Evolutionary conservation across 805 yeast genomes (phyloP), one percentile per base, ranked within the genome.

Genomic region (Lipomyces lipofer): DNA sequence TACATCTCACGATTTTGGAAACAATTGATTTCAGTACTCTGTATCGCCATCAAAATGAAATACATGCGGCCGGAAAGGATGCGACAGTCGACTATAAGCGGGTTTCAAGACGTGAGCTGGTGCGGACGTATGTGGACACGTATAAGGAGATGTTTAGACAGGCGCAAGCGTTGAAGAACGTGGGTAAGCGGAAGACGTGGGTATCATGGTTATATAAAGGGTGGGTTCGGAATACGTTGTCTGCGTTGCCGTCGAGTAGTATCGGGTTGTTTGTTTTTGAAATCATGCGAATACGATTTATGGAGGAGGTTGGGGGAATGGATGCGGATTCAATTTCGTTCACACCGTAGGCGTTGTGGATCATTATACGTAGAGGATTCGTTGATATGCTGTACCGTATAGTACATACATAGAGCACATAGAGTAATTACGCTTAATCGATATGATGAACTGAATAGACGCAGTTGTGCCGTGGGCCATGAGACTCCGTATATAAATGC

Each of bases 221-320:
- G 0, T 88, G 87, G 66, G 73, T 78, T 5, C 73, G 84, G 53
- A 85, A 85, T 57, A 85, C 95, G 0, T 65, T 87, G 45, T 78
- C 88, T 0, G 82, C 87, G 1, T 80, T 91, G 42, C 98, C 98
- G 0, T 88, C 96, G 1, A 88, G 97, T 0, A 86, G 95, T 39
- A 80, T 89, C 39, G 97, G 96, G 0, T 73, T 92, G 35, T 72
- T 92, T 45, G 88, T 88, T 13, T 82, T 92, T 69, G 97, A 92
- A 69, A 84, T 88, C 19, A 78, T 88, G 78, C 75, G 97, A 38
- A 33, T 58, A 7, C 38, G 56, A 38, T 59, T 43, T 32, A 21
- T 48, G 30, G 63, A 52, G 40, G 25, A 4, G 28, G 36, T n/a
- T 3, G 54, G 39, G 43, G 27, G 29, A 15, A 49, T 33, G 28